Conservation (phyloP, 2,329 filamentous ascomycete species). For the Pseudocercospora pini-densiflorae region DNA sequence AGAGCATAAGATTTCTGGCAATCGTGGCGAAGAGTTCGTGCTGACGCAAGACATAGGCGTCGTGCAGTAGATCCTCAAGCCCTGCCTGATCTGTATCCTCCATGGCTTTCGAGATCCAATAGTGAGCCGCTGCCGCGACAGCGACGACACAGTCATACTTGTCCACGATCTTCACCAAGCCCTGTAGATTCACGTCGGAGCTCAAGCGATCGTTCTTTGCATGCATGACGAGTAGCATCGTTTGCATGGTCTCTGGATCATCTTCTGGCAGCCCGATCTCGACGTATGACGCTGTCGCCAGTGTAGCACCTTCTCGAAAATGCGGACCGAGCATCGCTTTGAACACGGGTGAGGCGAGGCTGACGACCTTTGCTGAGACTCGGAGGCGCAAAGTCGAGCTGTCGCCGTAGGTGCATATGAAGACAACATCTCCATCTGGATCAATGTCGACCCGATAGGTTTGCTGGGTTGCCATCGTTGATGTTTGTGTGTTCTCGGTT, state of each 20-base stretch:
- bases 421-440: constrained; percentile 19
- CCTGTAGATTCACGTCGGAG: not conserved
- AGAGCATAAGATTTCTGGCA: not conserved
- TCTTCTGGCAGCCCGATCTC: constrained; percentile 2
- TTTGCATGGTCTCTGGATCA: not conserved
- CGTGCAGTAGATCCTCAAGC: not conserved
- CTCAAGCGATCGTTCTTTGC: not conserved
- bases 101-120: not conserved
- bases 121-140: not conserved
- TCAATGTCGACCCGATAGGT: constrained; percentile 7
- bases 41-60: not conserved
- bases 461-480: too few relatives aligned
- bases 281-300: not conserved
- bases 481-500: too few relatives aligned
- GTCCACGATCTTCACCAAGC: not conserved
- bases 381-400: not conserved
- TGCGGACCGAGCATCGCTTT: constrained; percentile 20
- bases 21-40: not conserved
- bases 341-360: constrained; percentile 16
- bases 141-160: constrained; percentile 6
- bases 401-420: constrained; percentile 7
- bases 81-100: not conserved
- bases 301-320: constrained; percentile 11
- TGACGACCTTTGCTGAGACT: constrained; percentile 11
- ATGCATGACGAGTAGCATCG: not conserved